A percentile compares a stretch with the other conserved stretches of the same genome.
Evolutionary conservation across 768 basidiomycete genomes (phyloP).

Genomic region (Trametes elegans): DNA sequence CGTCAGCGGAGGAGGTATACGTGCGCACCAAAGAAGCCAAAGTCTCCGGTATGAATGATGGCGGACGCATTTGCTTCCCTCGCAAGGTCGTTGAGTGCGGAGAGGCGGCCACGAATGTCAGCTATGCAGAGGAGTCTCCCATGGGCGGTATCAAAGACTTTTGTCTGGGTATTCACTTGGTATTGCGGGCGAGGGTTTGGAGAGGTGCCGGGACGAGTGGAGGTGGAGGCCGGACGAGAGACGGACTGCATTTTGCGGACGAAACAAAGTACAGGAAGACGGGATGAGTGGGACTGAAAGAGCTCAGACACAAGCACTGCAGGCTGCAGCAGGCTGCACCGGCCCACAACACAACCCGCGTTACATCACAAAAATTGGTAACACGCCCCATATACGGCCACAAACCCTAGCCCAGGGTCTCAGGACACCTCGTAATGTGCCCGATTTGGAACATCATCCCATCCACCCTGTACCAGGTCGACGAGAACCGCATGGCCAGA

Average conservation of each 20-base stretch:
- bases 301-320: not conserved
- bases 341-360: not conserved
- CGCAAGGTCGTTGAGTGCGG: conserved; percentile 87
- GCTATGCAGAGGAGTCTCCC: conserved; percentile 94
- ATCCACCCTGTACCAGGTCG: not conserved
- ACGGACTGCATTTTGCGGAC: conserved; percentile 48
- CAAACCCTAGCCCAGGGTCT: not conserved
- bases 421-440: conserved; percentile 5
- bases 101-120: conserved; percentile 87
- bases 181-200: conserved; percentile 47
- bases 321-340: not conserved
- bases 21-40: conserved; percentile 89
- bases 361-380: conserved; percentile 8
- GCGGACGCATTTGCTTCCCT: conserved; percentile 86
- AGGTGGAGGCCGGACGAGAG: conserved; percentile 59
- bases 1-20: not conserved
- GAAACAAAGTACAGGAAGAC: not conserved
- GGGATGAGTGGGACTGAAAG: not conserved
- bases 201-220: conserved; percentile 55
- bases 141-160: conserved; percentile 72
- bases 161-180: conserved; percentile 73
- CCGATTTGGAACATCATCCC: not conserved
- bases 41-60: conserved; percentile 97
- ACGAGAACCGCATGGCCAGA: too few relatives aligned
- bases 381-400: not conserved